Percentiles rank a stretch among this genome's conserved stretches.
Evolutionary conservation across 1,139 yeast genomes (phyloP).

Genomic region (Yamadazyma atlantica): DNA sequence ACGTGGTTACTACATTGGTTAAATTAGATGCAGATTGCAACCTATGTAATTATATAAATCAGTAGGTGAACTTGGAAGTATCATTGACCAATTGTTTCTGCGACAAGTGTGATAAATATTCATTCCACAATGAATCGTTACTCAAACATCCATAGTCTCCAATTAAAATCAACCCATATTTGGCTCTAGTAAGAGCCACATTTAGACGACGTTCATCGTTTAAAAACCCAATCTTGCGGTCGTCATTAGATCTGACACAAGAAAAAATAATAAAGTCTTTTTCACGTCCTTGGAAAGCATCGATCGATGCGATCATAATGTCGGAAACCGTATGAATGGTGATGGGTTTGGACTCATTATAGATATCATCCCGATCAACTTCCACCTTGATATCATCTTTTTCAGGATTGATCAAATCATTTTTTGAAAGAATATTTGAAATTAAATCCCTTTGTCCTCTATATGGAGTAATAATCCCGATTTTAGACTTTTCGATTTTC

Average conservation of each 20-base stretch:
- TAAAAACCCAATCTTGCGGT: constrained; percentile 56
- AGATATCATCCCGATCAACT: constrained; percentile 56
- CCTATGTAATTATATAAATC: neutral
- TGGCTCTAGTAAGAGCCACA: constrained; percentile 66
- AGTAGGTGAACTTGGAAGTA: constrained; percentile 8
- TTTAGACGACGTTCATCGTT: constrained; percentile 57
- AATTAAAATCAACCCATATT: constrained; percentile 52
- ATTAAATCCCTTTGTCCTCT: constrained; percentile 70
- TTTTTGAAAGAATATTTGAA: constrained; percentile 48
- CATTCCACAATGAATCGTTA: constrained; percentile 55
- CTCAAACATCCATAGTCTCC: constrained; percentile 56
- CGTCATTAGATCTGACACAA: constrained; percentile 56
- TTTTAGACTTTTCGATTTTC: constrained; percentile 47
- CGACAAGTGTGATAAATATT: constrained; percentile 43
- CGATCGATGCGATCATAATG: constrained; percentile 67
- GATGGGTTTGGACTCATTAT: constrained; percentile 48
- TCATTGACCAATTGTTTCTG: constrained; percentile 17
- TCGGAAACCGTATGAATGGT: constrained; percentile 63
- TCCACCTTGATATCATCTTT: constrained; percentile 49
- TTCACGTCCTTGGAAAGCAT: constrained; percentile 69
- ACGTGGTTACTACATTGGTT: neutral
- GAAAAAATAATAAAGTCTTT: constrained; percentile 59
- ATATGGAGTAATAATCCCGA: constrained; percentile 71
- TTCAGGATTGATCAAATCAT: constrained; percentile 56
- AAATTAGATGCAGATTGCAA: neutral